Evolutionary conservation across 805 yeast species (phyloP).

Genomic region (Lipomyces oligophaga): DNA sequence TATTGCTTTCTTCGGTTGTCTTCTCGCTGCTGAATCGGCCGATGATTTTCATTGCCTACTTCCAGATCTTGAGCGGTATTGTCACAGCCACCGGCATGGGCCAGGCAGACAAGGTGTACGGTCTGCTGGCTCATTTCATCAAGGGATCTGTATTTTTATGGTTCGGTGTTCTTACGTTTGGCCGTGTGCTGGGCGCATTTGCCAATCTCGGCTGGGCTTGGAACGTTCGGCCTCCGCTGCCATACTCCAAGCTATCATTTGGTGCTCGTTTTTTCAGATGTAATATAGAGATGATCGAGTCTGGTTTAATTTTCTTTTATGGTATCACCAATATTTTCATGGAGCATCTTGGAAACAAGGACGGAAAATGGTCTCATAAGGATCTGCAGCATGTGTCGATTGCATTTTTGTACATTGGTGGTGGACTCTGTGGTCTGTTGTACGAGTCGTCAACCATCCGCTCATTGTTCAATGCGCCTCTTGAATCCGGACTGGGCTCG

Average conservation of each 20-base stretch:
- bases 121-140: constrained; percentile 88
- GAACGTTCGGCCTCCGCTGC: constrained; percentile 48
- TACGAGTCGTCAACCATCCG: constrained; percentile 53
- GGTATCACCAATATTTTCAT: constrained; percentile 86
- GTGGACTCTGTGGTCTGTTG: constrained; percentile 86
- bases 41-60: constrained; percentile 55
- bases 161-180: constrained; percentile 74
- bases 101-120: constrained; percentile 62
- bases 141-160: constrained; percentile 87
- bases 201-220: constrained; percentile 81
- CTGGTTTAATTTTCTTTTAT: constrained; percentile 74
- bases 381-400: constrained; percentile 87
- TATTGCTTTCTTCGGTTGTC: constrained; percentile 38
- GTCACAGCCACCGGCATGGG: constrained; percentile 73
- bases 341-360: constrained; percentile 78
- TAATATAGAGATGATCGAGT: constrained; percentile 76
- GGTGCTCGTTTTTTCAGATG: constrained; percentile 50
- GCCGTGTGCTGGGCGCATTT: constrained; percentile 83
- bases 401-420: constrained; percentile 87
- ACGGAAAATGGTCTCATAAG: constrained; percentile 83
- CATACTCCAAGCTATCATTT: constrained; percentile 27
- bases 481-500: constrained; percentile 5
- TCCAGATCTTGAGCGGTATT: constrained; percentile 53
- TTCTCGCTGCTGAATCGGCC: constrained; percentile 61
- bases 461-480: constrained; percentile 28